Conservation (phyloP, 2,329 filamentous ascomycete genomes). For the Dactylellina cionopaga region DNA sequence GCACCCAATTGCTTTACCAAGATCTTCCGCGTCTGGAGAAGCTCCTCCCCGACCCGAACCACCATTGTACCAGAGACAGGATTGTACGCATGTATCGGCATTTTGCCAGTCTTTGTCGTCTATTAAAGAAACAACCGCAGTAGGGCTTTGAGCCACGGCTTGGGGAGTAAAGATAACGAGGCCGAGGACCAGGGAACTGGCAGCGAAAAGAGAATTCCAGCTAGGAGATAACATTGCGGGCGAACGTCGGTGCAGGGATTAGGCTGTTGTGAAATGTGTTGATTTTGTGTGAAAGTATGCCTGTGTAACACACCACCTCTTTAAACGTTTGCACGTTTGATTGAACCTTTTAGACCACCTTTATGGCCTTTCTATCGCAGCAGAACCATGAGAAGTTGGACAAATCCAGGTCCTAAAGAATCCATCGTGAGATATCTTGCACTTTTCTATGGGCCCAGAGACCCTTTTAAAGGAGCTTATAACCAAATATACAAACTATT, state of each 20-base stretch:
- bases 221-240: slow-evolving; percentile 25
- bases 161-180: slow-evolving; percentile 9
- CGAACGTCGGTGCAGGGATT: not conserved
- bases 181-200: slow-evolving; percentile 19
- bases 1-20: slow-evolving; percentile 53
- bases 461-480: slow-evolving; percentile 44
- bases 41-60: slow-evolving; percentile 52
- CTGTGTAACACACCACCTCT: slow-evolving; percentile 48
- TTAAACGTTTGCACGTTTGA: slow-evolving; percentile 38
- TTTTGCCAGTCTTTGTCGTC: slow-evolving; percentile 11
- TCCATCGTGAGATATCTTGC: slow-evolving; percentile 41
- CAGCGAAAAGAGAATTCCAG: slow-evolving; percentile 24
- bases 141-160: slow-evolving; percentile 26
- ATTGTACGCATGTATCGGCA: slow-evolving; percentile 54
- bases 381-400: slow-evolving; percentile 32
- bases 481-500: slow-evolving; percentile 30
- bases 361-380: slow-evolving; percentile 30
- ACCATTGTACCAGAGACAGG: slow-evolving; percentile 56
- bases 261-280: slow-evolving; percentile 20
- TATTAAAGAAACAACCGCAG: slow-evolving; percentile 32
- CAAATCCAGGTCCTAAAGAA: slow-evolving; percentile 28
- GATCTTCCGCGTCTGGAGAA: slow-evolving; percentile 10
- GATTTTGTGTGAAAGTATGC: slow-evolving; percentile 39
- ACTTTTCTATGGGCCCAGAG: slow-evolving; percentile 15
- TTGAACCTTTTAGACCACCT: slow-evolving; percentile 35